Conservation (phyloP, 2,329 filamentous ascomycete species). For the Claviceps spartinae region DNA sequence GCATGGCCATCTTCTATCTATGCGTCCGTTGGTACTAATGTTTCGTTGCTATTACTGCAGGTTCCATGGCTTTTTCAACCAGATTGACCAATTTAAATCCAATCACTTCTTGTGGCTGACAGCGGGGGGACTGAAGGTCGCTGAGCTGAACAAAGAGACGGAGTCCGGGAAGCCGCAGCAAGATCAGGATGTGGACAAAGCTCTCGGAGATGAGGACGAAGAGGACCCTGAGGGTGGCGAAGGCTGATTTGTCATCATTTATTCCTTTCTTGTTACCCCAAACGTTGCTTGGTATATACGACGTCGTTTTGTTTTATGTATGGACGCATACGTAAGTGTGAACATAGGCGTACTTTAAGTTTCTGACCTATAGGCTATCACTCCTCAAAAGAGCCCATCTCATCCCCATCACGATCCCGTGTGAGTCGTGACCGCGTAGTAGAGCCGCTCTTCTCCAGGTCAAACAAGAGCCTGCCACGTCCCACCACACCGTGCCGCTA, state of each 20-base stretch:
- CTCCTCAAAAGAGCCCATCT: too few species aligned
- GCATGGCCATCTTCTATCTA: neutral
- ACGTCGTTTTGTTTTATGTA: neutral
- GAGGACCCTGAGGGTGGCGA: slow-evolving; percentile 34
- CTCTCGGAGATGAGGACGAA: slow-evolving; percentile 39
- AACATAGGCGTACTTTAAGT: too few species aligned
- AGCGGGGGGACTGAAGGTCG: slow-evolving; percentile 50
- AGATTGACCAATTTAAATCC: slow-evolving; percentile 60
- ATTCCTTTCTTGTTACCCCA: too few species aligned
- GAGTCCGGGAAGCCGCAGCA: slow-evolving; percentile 25
- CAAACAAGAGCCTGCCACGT: slow-evolving; percentile 20
- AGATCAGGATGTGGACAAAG: slow-evolving; percentile 29
- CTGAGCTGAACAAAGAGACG: slow-evolving; percentile 25
- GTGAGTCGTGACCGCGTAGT: too few species aligned
- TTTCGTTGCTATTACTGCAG: slow-evolving; percentile 22
- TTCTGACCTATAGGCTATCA: too few species aligned
- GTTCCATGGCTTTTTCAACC: slow-evolving; percentile 67
- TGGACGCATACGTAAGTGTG: too few species aligned
- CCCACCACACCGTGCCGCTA: slow-evolving; percentile 24
- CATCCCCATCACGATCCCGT: too few species aligned
- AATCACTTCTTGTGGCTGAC: slow-evolving; percentile 65
- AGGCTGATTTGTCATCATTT: slow-evolving; percentile 11
- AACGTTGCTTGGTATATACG: too few species aligned
- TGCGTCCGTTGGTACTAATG: slow-evolving; percentile 7
- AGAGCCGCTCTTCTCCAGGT: slow-evolving; percentile 3